Conservation (phyloP, 768 basidiomycete genomes). For the Lentinus brumalis region DNA sequence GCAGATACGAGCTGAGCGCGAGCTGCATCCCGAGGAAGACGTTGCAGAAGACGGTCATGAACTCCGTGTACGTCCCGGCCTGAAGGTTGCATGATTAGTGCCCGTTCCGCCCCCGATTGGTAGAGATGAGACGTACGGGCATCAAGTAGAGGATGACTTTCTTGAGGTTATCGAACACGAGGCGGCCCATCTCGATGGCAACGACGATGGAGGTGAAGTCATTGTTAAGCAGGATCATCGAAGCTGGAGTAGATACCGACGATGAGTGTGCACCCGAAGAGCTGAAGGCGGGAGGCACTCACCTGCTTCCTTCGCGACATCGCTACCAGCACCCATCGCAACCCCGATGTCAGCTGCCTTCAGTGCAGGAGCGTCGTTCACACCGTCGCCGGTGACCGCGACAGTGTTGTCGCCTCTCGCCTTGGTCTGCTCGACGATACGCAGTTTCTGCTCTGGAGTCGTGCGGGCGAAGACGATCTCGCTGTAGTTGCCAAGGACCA, state of each 20-base stretch:
- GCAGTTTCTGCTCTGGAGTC: conserved; percentile 64
- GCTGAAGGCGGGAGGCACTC: conserved; percentile 21
- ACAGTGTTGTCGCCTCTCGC: conserved; percentile 53
- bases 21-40: conserved; percentile 63
- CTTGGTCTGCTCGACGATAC: conserved; percentile 63
- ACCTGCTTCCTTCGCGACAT: conserved; percentile 57
- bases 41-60: conserved; percentile 56
- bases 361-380: conserved; percentile 60
- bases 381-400: conserved; percentile 69
- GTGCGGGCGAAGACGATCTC: conserved; percentile 65
- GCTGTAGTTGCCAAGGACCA: conserved; percentile 39
- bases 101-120: conserved; percentile 22
- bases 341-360: conserved; percentile 65
- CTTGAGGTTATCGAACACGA: conserved; percentile 66
- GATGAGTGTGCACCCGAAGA: too few species aligned
- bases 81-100: conserved; percentile 11
- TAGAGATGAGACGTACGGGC: conserved; percentile 55
- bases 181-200: conserved; percentile 65
- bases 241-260: conserved; percentile 39
- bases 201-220: conserved; percentile 67
- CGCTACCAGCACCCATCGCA: conserved; percentile 56
- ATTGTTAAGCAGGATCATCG: conserved; percentile 64
- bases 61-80: conserved; percentile 62
- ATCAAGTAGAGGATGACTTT: conserved; percentile 57
- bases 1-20: conserved; percentile 54